A percentile compares a stretch with the other conserved stretches of the same genome.
Evolutionary conservation across 805 yeast genomes (phyloP).

Genomic region (Yamadazyma kitorensis): DNA sequence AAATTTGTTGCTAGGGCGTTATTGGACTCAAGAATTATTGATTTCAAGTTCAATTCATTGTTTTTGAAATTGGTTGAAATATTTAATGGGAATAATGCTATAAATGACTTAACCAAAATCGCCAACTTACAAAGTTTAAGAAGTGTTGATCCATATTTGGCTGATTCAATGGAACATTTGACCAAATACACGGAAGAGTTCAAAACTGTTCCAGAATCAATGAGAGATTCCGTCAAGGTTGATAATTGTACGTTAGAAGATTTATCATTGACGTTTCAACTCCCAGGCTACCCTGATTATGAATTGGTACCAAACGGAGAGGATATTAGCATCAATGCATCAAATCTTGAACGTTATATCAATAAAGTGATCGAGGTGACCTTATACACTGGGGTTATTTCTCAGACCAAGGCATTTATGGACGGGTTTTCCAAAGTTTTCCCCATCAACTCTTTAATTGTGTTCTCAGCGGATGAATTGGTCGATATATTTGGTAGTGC

Average conservation of each 20-base stretch:
- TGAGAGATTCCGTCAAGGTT: conserved; percentile 16
- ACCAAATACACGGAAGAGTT: conserved; percentile 36
- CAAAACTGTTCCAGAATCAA: conserved; percentile 13
- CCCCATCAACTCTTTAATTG: conserved; percentile 67
- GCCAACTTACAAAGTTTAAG: conserved; percentile 38
- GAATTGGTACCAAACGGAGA: conserved; percentile 60
- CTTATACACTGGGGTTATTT: conserved; percentile 58
- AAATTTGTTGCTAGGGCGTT: conserved; percentile 82
- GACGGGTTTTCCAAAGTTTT: conserved; percentile 82
- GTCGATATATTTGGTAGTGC: conserved; percentile 69
- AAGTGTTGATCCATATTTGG: conserved; percentile 56
- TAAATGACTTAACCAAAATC: conserved; percentile 18
- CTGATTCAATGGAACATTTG: conserved; percentile 55
- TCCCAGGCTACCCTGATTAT: conserved; percentile 72
- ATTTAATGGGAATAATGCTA: conserved; percentile 16
- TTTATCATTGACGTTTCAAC: conserved; percentile 59
- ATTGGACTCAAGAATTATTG: conserved; percentile 84
- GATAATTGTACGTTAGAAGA: conserved; percentile 48
- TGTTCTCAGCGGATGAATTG: conserved; percentile 75
- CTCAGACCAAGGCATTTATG: conserved; percentile 67
- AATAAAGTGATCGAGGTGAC: conserved; percentile 55
- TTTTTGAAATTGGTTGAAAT: conserved; percentile 62
- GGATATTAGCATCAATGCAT: conserved; percentile 43
- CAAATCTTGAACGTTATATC: conserved; percentile 60
- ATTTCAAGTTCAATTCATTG: conserved; percentile 68